phyloP scores from a whole-genome alignment of 495 filamentous ascomycete species.

The Bombardia bombarda region DNA sequence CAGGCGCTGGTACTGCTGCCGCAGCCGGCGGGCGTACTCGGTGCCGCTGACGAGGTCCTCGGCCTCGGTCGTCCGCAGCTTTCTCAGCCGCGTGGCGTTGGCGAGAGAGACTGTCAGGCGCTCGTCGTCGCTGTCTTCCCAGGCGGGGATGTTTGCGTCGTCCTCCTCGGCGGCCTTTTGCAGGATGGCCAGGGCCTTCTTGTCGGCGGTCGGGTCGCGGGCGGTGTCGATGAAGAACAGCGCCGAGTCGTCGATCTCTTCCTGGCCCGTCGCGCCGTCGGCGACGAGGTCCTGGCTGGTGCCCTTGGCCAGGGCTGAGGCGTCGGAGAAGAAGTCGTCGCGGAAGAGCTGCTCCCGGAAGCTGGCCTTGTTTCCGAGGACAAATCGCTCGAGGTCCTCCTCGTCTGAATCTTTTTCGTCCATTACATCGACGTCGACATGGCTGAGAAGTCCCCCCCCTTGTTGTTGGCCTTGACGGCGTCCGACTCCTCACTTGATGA shows the following conservation, averaged over 20 bases:
- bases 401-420: slow-evolving; percentile 56
- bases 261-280: slow-evolving; percentile 31
- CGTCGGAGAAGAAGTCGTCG: slow-evolving; percentile 25
- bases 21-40: slow-evolving; percentile 73
- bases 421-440: slow-evolving; percentile 2
- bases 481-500: slow-evolving; percentile 16
- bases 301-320: slow-evolving; percentile 26
- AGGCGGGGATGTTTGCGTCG: slow-evolving; percentile 48
- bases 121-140: slow-evolving; percentile 97
- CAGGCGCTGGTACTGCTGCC: slow-evolving; percentile 72
- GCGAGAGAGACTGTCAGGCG: slow-evolving; percentile 74
- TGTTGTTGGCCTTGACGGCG: not conserved
- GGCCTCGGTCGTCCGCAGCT: slow-evolving; percentile 66
- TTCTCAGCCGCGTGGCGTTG: slow-evolving; percentile 61
- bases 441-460: not conserved
- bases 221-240: slow-evolving; percentile 41
- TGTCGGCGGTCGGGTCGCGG: slow-evolving; percentile 24
- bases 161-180: no score
- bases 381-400: slow-evolving; percentile 72
- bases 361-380: slow-evolving; percentile 77
- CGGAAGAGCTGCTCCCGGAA: slow-evolving; percentile 64
- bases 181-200: slow-evolving; percentile 14
- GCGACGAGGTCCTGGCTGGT: slow-evolving; percentile 19
- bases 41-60: slow-evolving; percentile 82
- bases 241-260: slow-evolving; percentile 56